Percentiles rank a stretch among this genome's conserved stretches.
phyloP scores from a whole-genome alignment of 768 basidiomycete species.

The Fomitopsis pulvina region DNA sequence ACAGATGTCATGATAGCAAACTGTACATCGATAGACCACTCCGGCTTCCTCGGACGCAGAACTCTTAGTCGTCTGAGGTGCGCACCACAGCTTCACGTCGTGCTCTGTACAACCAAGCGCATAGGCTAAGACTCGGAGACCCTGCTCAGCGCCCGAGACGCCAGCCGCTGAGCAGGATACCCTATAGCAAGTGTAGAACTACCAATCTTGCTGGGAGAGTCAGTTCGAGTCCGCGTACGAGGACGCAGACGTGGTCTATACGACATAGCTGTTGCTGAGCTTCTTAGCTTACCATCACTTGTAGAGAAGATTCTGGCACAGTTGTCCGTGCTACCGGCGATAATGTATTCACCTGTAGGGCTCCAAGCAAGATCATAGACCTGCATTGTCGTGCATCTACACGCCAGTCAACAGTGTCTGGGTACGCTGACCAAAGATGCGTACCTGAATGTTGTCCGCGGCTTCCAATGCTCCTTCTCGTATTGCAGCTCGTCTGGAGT shows the following conservation, averaged over 20 bases:
- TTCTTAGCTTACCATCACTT: conserved; percentile 50
- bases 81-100: too few relatives aligned
- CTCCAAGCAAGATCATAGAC: conserved; percentile 99
- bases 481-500: conserved; percentile 72
- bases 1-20: too few relatives aligned
- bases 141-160: too few relatives aligned
- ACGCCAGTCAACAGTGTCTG: background rate
- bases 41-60: background rate
- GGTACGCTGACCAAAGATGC: conserved; percentile 6
- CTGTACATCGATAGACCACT: background rate
- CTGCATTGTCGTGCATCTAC: conserved; percentile 87
- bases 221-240: too few relatives aligned
- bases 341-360: conserved; percentile 87
- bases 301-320: conserved; percentile 79
- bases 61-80: too few relatives aligned
- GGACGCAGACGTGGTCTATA: too few relatives aligned
- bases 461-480: conserved; percentile 96
- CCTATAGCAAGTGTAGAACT: too few relatives aligned
- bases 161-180: too few relatives aligned
- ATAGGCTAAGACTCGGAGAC: too few relatives aligned
- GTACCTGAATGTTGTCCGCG: conserved; percentile 77
- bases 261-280: too few relatives aligned
- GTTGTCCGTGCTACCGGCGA: conserved; percentile 97
- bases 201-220: too few relatives aligned
- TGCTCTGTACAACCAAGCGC: too few relatives aligned